phyloP scores from a whole-genome alignment of 2,329 filamentous ascomycete genomes.

The Neospermospora avenae region DNA sequence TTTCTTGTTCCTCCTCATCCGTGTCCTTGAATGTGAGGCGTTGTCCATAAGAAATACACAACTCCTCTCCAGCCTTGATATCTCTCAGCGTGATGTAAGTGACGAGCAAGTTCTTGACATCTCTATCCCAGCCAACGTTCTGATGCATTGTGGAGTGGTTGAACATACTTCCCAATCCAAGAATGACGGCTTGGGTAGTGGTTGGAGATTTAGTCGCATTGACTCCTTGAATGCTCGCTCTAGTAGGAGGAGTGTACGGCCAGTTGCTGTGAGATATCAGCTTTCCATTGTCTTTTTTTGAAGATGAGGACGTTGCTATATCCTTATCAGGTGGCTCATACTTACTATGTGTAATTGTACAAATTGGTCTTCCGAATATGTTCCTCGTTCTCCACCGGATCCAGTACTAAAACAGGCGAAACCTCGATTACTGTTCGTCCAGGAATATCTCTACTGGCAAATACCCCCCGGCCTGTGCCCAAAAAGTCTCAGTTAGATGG shows the following conservation, averaged over 20 bases:
- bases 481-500: neutral
- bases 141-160: slow-evolving; percentile 51
- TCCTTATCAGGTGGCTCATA: slow-evolving; percentile 15
- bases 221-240: slow-evolving; percentile 26
- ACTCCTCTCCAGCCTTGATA: slow-evolving; percentile 49
- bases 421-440: slow-evolving; percentile 48
- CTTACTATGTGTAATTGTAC: slow-evolving; percentile 55
- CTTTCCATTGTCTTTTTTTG: neutral
- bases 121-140: slow-evolving; percentile 54
- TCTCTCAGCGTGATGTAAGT: slow-evolving; percentile 48
- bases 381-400: slow-evolving; percentile 43
- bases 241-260: slow-evolving; percentile 28
- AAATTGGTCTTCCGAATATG: slow-evolving; percentile 49
- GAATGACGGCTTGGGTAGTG: slow-evolving; percentile 49
- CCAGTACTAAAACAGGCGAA: slow-evolving; percentile 49
- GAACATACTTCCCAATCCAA: slow-evolving; percentile 56
- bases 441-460: slow-evolving; percentile 45
- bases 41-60: slow-evolving; percentile 44
- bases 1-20: slow-evolving; percentile 27
- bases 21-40: slow-evolving; percentile 37
- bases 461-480: slow-evolving; percentile 42
- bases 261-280: slow-evolving; percentile 29
- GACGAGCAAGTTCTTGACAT: slow-evolving; percentile 43
- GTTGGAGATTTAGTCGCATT: slow-evolving; percentile 22
- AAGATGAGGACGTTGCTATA: too few species aligned